A percentile compares a stretch with the other conserved stretches of the same genome.
phyloP scores from a whole-genome alignment of 768 basidiomycete species.

The Psilocybe tampanensis region DNA sequence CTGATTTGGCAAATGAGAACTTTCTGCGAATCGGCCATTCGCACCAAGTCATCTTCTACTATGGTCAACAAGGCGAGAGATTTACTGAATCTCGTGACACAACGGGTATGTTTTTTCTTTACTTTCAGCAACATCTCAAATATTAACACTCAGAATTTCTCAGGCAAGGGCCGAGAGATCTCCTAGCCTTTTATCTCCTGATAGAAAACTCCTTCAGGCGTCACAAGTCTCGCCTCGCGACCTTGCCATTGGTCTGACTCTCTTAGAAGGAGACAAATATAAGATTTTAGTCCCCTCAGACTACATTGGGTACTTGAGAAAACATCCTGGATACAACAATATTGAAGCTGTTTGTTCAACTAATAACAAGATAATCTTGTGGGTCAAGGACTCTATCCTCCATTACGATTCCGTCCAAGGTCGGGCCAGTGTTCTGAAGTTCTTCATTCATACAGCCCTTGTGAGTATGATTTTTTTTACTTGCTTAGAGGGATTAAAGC shows the following conservation, averaged over 20 bases:
- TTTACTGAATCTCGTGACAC: conserved; percentile 30
- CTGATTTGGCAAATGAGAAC: conserved; percentile 37
- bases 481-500: background rate
- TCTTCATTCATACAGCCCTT: conserved; percentile 44
- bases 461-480: conserved; percentile 26
- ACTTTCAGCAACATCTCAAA: no score
- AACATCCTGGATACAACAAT: conserved; percentile 29
- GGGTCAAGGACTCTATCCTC: conserved; percentile 42
- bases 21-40: conserved; percentile 33
- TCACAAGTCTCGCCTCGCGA: conserved; percentile 38
- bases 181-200: conserved; percentile 20
- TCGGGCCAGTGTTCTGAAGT: conserved; percentile 42
- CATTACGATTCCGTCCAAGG: conserved; percentile 37
- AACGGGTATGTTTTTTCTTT: conserved; percentile 23
- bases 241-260: conserved; percentile 44
- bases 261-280: conserved; percentile 46
- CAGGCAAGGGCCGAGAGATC: conserved; percentile 14
- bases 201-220: conserved; percentile 28
- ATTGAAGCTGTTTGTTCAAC: conserved; percentile 34
- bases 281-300: conserved; percentile 39
- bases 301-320: conserved; percentile 41
- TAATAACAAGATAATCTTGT: conserved; percentile 42
- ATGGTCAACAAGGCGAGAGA: conserved; percentile 36
- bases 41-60: conserved; percentile 27
- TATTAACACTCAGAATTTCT: background rate